These are phyloP conservation scores for Neurospora cerealis DNA, from an alignment of 495 filamentous ascomycete species.

Conservation along the genomic window DNA sequence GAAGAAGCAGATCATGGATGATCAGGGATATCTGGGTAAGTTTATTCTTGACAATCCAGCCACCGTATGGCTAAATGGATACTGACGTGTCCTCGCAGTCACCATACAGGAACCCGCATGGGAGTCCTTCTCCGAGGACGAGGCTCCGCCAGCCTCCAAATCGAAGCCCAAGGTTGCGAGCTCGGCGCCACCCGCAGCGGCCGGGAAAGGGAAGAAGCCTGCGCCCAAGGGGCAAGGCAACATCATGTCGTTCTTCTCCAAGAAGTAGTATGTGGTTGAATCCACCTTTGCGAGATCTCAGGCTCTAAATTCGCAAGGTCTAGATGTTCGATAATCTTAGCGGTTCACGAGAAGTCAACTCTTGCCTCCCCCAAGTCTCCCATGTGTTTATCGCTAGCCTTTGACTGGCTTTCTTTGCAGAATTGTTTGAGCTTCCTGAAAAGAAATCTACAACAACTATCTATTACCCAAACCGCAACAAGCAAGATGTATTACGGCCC, in stretches of 20 bases:
- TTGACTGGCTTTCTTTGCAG: background rate
- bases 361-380: background rate
- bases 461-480: background rate
- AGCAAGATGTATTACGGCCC: background rate
- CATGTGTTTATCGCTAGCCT: background rate
- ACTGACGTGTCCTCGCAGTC: slow-evolving; percentile 42
- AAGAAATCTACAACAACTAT: background rate
- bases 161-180: slow-evolving; percentile 45
- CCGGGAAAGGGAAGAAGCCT: slow-evolving; percentile 46
- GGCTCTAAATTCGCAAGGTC: no score
- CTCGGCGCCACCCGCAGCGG: slow-evolving; percentile 15
- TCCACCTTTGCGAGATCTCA: background rate
- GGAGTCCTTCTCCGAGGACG: slow-evolving; percentile 96
- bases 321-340: background rate
- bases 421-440: background rate
- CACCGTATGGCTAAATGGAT: background rate
- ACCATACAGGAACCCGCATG: slow-evolving; percentile 80
- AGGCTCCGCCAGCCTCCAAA: slow-evolving; percentile 41
- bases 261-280: slow-evolving; percentile 42
- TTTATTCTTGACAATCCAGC: slow-evolving; percentile 8
- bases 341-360: background rate
- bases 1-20: slow-evolving; percentile 84
- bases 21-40: slow-evolving; percentile 86
- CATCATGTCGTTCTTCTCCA: slow-evolving; percentile 91
- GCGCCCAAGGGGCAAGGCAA: slow-evolving; percentile 63